These are phyloP conservation scores for Tetrastigma voinierianum DNA, from an alignment of 164 flowering plant genomes.

Conservation along the genomic window DNA sequence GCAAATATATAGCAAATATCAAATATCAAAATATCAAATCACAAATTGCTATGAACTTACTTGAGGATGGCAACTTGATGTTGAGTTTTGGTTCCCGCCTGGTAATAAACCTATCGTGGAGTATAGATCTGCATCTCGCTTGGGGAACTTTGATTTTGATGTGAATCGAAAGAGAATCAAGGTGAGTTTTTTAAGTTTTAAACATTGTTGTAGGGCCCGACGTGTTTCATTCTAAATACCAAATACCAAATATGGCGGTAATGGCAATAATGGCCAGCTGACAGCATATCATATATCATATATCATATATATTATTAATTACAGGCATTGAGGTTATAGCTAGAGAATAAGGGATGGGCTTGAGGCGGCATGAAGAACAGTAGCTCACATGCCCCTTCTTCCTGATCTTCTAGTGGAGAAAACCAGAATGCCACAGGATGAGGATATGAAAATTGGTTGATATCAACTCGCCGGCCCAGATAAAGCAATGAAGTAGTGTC, in stretches of 20 bases:
- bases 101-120: conserved; percentile 73
- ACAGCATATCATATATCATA: no score
- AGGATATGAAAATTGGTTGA: no score
- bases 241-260: neutral
- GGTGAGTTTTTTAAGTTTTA: conserved; percentile 27
- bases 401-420: neutral
- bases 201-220: no score
- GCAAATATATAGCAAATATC: neutral
- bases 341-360: conserved; percentile 94
- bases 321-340: conserved; percentile 60
- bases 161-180: conserved; percentile 77
- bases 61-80: conserved; percentile 36
- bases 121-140: conserved; percentile 84
- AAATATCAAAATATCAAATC: neutral
- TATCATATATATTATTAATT: no score
- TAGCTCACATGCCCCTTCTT: no score
- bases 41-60: neutral
- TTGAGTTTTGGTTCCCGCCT: conserved; percentile 94
- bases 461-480: no score
- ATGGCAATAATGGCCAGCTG: no score
- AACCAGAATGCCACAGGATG: no score
- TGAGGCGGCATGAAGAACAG: conserved; percentile 36
- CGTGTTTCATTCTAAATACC: neutral
- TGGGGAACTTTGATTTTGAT: conserved; percentile 77
- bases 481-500: no score